Base-by-base conservation (phyloP, 73 alveolate species). In the Paramecium caudatum region DNA sequence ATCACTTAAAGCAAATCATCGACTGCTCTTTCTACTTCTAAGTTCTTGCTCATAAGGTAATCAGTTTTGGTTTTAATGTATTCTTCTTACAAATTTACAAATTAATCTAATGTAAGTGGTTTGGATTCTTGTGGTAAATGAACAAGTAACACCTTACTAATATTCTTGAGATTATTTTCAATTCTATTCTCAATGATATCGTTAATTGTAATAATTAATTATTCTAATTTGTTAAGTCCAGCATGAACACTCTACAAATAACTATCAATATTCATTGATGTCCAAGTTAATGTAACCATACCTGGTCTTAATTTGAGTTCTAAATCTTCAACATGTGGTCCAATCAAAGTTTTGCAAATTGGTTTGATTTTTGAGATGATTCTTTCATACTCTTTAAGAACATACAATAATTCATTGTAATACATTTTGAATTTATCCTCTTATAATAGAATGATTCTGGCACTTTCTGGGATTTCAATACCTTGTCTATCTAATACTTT, bases 401-500 rank as follows among this genome's bases (percentile, higher is more conserved):
- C 98, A 91, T 95, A 99, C 30, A 97, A 95, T 46, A 99, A 96
- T 96, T 99, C 99, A 90, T 96, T 98, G 93, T 98, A 92, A 95
- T 99, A 98, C 96, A 96, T 96, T 95, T 98, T 99, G 97, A 99
- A 98, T 95, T 99, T 99, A 91, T 97, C 99, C 95, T 99, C 99
- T 96, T 98, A 98, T 34, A 99, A 94, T 82, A 99, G 98, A 50
- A 99, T 98, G 78, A 99, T 99, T 94, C 98, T 98, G 47, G 99
- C 99, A 63, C 99, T 97, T 93, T 99, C 99, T 30, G 99, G 99
- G 83, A 99, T 98, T 91, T 98, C 99, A 82, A 98, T 97, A 21
- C 99, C 99, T 95, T 98, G 95, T 94, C 99, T 98, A 91, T 98
- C 98, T 63, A 98, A 94, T 92, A 99, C 98, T 92, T 98, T 98